phyloP scores from a whole-genome alignment of 164 flowering plant genomes.

The Berberis vulgaris region DNA sequence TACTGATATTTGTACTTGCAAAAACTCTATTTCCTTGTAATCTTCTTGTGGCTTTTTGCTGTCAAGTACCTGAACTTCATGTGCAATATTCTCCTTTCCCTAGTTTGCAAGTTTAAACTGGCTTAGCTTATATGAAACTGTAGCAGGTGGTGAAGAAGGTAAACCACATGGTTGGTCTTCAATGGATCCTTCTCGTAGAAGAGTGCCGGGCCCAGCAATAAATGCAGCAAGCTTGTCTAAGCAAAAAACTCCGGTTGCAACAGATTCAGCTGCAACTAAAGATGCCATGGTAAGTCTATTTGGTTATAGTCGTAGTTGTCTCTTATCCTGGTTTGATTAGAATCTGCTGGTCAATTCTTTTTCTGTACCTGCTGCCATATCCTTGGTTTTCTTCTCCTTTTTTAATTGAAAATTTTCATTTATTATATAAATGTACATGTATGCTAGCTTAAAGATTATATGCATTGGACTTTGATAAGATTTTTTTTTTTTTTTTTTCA shows the following conservation, averaged over 20 bases:
- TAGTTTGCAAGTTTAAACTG: neutral
- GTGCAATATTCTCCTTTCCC: neutral
- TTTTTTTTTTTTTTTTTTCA: neutral
- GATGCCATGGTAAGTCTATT: conserved; percentile 42
- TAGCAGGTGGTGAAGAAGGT: conserved; percentile 49
- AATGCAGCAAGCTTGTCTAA: conserved; percentile 49
- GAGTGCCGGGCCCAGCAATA: conserved; percentile 44
- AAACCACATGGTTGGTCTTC: conserved; percentile 36
- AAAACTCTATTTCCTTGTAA: neutral
- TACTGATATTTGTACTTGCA: neutral
- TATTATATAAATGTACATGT: neutral
- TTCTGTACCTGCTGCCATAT: no score
- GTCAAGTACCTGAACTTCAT: neutral
- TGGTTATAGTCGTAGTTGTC: neutral
- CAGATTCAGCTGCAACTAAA: conserved; percentile 41
- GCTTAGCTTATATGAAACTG: neutral
- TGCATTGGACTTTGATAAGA: neutral
- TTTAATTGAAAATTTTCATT: no score
- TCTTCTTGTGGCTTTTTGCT: neutral
- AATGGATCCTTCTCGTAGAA: conserved; percentile 51
- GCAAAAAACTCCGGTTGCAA: conserved; percentile 60
- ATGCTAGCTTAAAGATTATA: neutral
- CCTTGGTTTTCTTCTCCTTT: no score
- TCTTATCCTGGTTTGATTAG: neutral
- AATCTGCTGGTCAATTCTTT: neutral